Evolutionary conservation across 768 basidiomycete species (phyloP).

Genomic region (Tricholoma flavovirens): DNA sequence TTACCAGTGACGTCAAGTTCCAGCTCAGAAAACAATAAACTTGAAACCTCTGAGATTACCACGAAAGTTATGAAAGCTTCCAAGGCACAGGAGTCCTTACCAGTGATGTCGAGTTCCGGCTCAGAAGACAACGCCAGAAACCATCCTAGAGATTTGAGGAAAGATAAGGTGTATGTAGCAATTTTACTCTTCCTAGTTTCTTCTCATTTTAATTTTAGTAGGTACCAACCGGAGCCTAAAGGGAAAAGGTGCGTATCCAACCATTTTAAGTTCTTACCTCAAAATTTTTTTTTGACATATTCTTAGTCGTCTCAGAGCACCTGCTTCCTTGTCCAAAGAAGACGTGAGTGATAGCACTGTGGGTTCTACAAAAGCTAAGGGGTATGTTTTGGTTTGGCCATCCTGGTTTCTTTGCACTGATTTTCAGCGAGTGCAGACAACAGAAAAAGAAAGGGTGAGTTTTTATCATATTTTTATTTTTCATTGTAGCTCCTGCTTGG

Average conservation of each 20-base stretch:
- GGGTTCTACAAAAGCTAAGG: no score
- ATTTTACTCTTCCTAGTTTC: neutral
- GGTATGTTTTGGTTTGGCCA: no score
- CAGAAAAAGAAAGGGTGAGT: neutral
- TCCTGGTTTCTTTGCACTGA: no score
- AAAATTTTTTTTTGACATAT: no score
- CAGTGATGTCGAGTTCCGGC: neutral
- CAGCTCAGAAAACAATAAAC: neutral
- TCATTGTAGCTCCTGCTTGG: neutral
- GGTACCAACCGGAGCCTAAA: neutral
- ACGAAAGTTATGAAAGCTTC: neutral
- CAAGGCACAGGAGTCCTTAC: neutral
- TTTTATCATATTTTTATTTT: neutral
- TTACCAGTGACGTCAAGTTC: neutral
- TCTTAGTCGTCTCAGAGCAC: no score
- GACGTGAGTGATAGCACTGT: neutral
- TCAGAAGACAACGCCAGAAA: neutral
- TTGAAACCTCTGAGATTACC: neutral
- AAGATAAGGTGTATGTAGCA: neutral
- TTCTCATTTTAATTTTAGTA: neutral
- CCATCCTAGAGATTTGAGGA: neutral
- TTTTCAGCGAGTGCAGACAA: no score
- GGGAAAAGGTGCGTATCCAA: no score
- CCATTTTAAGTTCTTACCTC: no score
- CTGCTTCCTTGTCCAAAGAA: neutral